These are phyloP conservation scores for Lecanicillium sp. DNA, from an alignment of 2,329 filamentous ascomycete genomes.

Conservation along the genomic window DNA sequence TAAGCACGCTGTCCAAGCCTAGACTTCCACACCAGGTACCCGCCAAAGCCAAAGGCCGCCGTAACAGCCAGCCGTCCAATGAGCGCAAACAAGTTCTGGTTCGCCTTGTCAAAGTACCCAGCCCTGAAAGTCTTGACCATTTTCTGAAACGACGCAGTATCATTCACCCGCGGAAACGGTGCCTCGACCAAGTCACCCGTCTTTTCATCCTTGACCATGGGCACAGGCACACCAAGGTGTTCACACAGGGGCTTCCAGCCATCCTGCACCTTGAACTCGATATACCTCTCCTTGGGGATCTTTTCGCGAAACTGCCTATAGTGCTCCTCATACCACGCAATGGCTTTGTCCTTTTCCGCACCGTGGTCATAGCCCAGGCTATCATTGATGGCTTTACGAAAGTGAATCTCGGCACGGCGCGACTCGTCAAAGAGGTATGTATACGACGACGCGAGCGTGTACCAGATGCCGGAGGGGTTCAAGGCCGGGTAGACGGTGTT, in stretches of 20 bases:
- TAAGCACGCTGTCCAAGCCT: too few species aligned
- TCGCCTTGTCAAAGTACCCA: too few species aligned
- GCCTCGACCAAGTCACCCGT: slow-evolving; percentile 13
- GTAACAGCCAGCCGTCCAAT: too few species aligned
- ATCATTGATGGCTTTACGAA: slow-evolving; percentile 18
- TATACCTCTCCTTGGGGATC: slow-evolving; percentile 24
- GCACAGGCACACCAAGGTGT: slow-evolving; percentile 27
- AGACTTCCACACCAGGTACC: too few species aligned
- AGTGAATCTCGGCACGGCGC: slow-evolving; percentile 16
- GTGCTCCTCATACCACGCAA: slow-evolving; percentile 28
- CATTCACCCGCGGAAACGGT: slow-evolving; percentile 14
- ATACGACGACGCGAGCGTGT: slow-evolving; percentile 17
- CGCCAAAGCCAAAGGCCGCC: too few species aligned
- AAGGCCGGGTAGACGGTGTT: slow-evolving; percentile 14
- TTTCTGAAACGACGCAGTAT: neutral
- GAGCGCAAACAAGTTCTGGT: too few species aligned
- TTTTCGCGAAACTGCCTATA: slow-evolving; percentile 27
- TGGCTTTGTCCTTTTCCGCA: slow-evolving; percentile 25
- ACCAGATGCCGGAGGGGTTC: slow-evolving; percentile 6
- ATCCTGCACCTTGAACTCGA: slow-evolving; percentile 29
- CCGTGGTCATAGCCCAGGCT: slow-evolving; percentile 18
- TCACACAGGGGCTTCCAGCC: slow-evolving; percentile 33
- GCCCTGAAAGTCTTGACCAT: too few species aligned
- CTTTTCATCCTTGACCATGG: slow-evolving; percentile 20
- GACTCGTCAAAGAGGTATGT: slow-evolving; percentile 18